A percentile compares a stretch with the other conserved stretches of the same genome.
Evolutionary conservation across 345 rosid species (phyloP).

Genomic region (Dovyalis caffra): DNA sequence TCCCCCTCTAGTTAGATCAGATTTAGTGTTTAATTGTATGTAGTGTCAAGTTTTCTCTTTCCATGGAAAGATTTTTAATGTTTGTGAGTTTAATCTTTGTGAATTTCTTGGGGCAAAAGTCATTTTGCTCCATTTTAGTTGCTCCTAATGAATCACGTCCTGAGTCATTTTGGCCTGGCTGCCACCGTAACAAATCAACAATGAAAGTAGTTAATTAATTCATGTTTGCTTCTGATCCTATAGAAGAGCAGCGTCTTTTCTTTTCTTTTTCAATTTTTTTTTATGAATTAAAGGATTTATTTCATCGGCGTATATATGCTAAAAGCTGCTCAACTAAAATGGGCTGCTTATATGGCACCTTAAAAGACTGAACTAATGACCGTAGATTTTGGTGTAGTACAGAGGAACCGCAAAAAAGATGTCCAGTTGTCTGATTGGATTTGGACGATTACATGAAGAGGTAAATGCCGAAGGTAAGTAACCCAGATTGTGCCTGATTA

Average conservation of each 20-base stretch:
- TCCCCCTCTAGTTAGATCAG: slow-evolving; percentile 27
- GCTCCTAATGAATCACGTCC: background rate
- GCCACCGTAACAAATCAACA: background rate
- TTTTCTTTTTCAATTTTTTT: no score
- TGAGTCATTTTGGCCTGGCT: background rate
- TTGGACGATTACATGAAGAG: no score
- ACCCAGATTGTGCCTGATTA: no score
- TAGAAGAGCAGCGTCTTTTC: background rate
- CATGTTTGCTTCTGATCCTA: background rate
- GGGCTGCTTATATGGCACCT: no score
- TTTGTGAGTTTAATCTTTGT: background rate
- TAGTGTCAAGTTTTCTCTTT: background rate
- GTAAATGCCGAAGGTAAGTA: no score
- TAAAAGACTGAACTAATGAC: no score
- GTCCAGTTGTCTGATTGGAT: no score
- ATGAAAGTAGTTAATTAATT: background rate
- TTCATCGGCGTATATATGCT: no score
- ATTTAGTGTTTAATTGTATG: background rate
- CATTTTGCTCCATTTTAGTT: background rate
- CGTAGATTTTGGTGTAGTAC: no score
- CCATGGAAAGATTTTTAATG: background rate
- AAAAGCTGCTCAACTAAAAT: no score
- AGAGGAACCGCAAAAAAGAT: no score
- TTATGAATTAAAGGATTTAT: no score
- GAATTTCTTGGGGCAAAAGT: background rate